Evolutionary conservation across 345 rosid species (phyloP).

Genomic region (Theobroma cacao): DNA sequence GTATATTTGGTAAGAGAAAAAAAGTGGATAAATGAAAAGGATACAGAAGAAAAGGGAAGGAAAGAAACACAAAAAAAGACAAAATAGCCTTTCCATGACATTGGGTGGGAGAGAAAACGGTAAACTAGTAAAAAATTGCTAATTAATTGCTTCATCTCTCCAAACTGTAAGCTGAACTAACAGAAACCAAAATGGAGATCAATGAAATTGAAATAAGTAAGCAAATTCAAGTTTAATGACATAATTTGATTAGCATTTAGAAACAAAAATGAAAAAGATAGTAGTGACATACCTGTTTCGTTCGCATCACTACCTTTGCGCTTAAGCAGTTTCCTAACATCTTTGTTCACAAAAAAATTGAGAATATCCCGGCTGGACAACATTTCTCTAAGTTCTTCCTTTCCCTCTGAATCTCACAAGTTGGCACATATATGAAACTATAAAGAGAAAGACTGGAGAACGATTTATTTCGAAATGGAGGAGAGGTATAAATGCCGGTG

Average conservation of each 20-base stretch:
- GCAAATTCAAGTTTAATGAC: neutral
- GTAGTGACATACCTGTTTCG: constrained; percentile 24
- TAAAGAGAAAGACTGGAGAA: neutral
- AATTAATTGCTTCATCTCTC: no score
- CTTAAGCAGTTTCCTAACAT: constrained; percentile 41
- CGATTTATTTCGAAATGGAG: neutral
- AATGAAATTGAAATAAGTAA: neutral
- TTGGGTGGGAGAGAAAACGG: no score
- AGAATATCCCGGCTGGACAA: constrained; percentile 39
- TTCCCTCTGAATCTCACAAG: neutral
- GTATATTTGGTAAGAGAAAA: no score
- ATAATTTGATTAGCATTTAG: neutral
- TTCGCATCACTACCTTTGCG: constrained; percentile 53
- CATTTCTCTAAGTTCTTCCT: constrained; percentile 13
- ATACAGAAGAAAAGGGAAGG: no score
- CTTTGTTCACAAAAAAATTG: constrained; percentile 43
- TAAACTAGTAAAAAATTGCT: no score
- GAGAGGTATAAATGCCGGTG: neutral
- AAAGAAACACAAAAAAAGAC: no score
- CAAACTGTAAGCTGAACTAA: no score
- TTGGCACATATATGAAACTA: neutral
- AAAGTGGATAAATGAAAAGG: no score
- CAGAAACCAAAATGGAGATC: no score
- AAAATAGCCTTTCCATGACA: no score
- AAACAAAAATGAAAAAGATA: neutral